Evolutionary conservation across 352 stramenopile species (phyloP).

Genomic region (Nothophytophthora sp.): DNA sequence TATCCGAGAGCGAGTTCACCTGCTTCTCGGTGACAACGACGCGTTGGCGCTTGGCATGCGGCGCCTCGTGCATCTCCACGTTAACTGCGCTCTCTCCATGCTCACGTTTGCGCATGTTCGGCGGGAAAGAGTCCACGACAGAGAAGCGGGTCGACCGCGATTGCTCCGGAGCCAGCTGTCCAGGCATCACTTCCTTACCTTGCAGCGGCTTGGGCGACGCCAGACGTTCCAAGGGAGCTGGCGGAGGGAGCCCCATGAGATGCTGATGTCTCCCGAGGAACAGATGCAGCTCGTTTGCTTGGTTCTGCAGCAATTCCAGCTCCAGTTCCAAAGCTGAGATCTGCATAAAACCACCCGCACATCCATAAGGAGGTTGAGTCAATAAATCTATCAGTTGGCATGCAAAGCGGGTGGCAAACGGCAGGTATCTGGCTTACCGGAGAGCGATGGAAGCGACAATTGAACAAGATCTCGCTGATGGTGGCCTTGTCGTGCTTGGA

Average conservation of each 20-base stretch:
- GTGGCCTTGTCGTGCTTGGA: conserved; percentile 27
- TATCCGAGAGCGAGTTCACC: conserved; percentile 45
- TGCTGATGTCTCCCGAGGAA: conserved; percentile 55
- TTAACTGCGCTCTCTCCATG: conserved; percentile 27
- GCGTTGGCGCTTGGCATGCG: conserved; percentile 44
- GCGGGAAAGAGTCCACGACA: conserved; percentile 41
- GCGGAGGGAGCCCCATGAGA: conserved; percentile 11
- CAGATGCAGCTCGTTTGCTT: conserved; percentile 55
- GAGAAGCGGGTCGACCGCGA: conserved; percentile 39
- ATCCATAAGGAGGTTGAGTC: neutral
- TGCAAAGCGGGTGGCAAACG: neutral
- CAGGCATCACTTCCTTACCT: conserved; percentile 43
- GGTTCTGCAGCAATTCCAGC: conserved; percentile 58
- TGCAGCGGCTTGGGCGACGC: conserved; percentile 28
- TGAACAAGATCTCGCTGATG: conserved; percentile 40
- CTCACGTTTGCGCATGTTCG: conserved; percentile 36
- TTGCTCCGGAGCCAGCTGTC: conserved; percentile 24
- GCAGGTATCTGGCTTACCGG: conserved; percentile 31
- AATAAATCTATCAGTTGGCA: neutral
- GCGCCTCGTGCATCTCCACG: conserved; percentile 23
- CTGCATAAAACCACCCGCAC: conserved; percentile 29
- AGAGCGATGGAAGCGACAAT: conserved; percentile 54
- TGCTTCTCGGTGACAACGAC: conserved; percentile 33
- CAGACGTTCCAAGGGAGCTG: conserved; percentile 1
- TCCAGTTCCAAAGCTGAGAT: conserved; percentile 56